Conservation (phyloP, 805 yeast genomes). For the Jamesozyma rosinii region DNA sequence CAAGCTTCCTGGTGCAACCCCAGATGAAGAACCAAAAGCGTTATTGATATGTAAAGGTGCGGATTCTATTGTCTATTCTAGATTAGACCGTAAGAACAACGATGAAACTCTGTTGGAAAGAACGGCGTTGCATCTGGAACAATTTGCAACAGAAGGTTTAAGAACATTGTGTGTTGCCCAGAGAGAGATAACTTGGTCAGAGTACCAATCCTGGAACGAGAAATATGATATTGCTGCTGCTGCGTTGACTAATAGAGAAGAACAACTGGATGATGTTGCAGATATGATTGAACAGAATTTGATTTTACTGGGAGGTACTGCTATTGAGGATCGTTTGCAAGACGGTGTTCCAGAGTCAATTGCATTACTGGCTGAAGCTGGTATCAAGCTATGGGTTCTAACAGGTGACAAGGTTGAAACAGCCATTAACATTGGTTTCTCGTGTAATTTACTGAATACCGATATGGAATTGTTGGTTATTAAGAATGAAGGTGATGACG, state of each 20-base stretch:
- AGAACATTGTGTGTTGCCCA: conserved; percentile 77
- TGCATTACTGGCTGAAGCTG: conserved; percentile 59
- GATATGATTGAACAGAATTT: conserved; percentile 63
- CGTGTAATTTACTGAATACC: conserved; percentile 66
- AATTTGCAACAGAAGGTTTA: conserved; percentile 75
- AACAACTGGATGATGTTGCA: conserved; percentile 61
- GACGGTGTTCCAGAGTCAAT: conserved; percentile 84
- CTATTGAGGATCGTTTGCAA: conserved; percentile 77
- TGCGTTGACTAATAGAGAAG: conserved; percentile 56
- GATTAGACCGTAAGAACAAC: conserved; percentile 41
- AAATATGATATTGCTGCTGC: conserved; percentile 59
- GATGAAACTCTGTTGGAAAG: conserved; percentile 41
- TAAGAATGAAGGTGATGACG: conserved; percentile 41
- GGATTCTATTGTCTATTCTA: conserved; percentile 65
- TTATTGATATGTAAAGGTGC: conserved; percentile 78
- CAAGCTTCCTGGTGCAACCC: conserved; percentile 41
- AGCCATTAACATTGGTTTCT: conserved; percentile 80
- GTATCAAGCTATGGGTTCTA: conserved; percentile 77
- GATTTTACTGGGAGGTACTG: conserved; percentile 70
- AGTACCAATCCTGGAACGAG: conserved; percentile 54
- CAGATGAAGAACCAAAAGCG: conserved; percentile 46
- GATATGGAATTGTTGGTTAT: conserved; percentile 69
- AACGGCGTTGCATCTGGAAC: conserved; percentile 68
- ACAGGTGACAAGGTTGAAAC: conserved; percentile 88
- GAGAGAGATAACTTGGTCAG: conserved; percentile 51